These are phyloP conservation scores for Solioccasus polychromus DNA, from an alignment of 768 basidiomycete genomes.

Conservation along the genomic window DNA sequence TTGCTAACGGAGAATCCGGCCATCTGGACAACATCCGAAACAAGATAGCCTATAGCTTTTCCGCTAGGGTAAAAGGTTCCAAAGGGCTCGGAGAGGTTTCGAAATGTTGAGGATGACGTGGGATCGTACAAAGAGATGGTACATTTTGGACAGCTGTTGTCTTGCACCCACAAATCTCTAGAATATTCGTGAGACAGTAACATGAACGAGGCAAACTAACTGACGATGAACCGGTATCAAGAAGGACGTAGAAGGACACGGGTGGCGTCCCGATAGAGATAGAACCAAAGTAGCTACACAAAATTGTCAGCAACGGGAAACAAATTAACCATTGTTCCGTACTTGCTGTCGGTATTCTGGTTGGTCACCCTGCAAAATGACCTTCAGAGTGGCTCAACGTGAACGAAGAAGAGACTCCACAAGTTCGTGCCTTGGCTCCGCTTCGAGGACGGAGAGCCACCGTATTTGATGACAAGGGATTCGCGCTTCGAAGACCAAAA, in stretches of 20 bases:
- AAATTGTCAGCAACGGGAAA: slow-evolving; percentile 6
- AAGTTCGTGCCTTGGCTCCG: slow-evolving; percentile 52
- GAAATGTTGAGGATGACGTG: slow-evolving; percentile 57
- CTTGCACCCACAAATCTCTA: slow-evolving; percentile 89
- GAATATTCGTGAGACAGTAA: too few species aligned
- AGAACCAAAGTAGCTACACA: slow-evolving; percentile 64
- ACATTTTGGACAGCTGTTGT: slow-evolving; percentile 50
- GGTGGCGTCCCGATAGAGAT: slow-evolving; percentile 83
- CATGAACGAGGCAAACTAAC: slow-evolving; percentile 3
- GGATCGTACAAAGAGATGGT: slow-evolving; percentile 47
- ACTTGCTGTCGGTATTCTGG: slow-evolving; percentile 68
- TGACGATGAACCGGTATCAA: slow-evolving; percentile 87
- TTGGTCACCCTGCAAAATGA: slow-evolving; percentile 51
- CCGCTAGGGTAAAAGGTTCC: slow-evolving; percentile 82
- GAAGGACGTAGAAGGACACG: slow-evolving; percentile 74
- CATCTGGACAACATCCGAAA: slow-evolving; percentile 76
- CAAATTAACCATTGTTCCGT: slow-evolving; percentile 19
- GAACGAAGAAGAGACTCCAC: too few species aligned
- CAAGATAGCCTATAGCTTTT: slow-evolving; percentile 66
- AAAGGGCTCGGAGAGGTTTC: slow-evolving; percentile 54
- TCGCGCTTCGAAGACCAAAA: slow-evolving; percentile 53
- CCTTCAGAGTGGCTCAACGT: background rate
- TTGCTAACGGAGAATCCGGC: slow-evolving; percentile 80
- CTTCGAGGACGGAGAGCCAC: slow-evolving; percentile 28
- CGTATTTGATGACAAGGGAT: slow-evolving; percentile 47